Evolutionary conservation across 179 eudicot species (phyloP), one percentile per base, ranked within the genome.

Genomic region (Beta lomatogona): DNA sequence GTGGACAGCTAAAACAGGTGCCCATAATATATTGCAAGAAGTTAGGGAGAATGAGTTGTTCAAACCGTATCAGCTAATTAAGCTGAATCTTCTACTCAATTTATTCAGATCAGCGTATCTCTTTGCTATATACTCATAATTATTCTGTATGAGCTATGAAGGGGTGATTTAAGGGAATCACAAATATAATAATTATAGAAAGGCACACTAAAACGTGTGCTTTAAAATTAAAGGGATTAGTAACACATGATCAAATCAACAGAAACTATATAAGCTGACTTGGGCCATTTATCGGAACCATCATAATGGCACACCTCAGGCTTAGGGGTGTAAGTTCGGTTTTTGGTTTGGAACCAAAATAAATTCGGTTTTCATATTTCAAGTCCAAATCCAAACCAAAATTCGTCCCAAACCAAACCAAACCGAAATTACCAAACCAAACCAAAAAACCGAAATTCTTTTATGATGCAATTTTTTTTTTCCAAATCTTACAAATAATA

Each of bases 1-100:
- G 86, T 14, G 75, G 21, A 70, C 80, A 79, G 77, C 77, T 83
- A 19, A 70, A 60, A 58, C 15, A 61, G 31, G 50, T 48, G 4
- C 28, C 54, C 75, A 81, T 81, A 41, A 67, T n/a, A 79, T 71
- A 73, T 63, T 80, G 71, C 78, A 63, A 73, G 36, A 55, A 82
- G 52, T 55, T 54, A 44, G 61, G 54, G 54, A 59, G 16, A 57
- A 54, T 77, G 77, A 72, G 81, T 80, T 80, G 81, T 73, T 76
- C 61, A 80, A 65, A 71, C 73, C 73, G 73, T 69, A 77, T 80
- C 69, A 79, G 63, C 77, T 36, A 80, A 12, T 36, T 36, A 36
- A 44, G 9, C n/a, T 50, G 9, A 63, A 69, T 69, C 60, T 78
- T 73, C 16, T 52, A 31, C 22, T 48, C 52, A 61, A 28, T 70